phyloP scores from a whole-genome alignment of 768 basidiomycete genomes.

The Trichaptum fuscoviolaceum region DNA sequence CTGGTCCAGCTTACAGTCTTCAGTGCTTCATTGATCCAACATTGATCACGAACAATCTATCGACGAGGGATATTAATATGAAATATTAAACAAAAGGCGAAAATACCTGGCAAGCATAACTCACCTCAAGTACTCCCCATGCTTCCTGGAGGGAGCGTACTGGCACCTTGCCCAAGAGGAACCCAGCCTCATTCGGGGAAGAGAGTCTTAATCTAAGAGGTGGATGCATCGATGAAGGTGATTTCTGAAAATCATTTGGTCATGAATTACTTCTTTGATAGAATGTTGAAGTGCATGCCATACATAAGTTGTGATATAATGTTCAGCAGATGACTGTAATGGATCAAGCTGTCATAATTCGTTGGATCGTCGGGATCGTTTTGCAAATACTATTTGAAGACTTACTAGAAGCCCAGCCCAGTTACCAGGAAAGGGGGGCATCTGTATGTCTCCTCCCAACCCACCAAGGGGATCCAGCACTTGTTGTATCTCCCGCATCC shows the following conservation, averaged over 20 bases:
- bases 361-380: constrained; percentile 15
- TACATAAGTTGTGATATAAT: constrained; percentile 67
- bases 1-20: constrained; percentile 51
- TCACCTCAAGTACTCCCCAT: constrained; percentile 70
- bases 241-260: constrained; percentile 37
- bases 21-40: constrained; percentile 77
- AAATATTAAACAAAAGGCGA: too few species aligned
- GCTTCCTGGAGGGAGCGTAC: constrained; percentile 70
- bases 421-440: constrained; percentile 46
- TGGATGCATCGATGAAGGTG: constrained; percentile 63
- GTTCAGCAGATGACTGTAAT: constrained; percentile 42
- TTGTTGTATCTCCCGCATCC: constrained; percentile 68
- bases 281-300: constrained; percentile 19
- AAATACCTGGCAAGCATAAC: constrained; percentile 12
- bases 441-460: constrained; percentile 34
- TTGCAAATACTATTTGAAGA: constrained; percentile 4
- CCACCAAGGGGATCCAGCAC: constrained; percentile 53
- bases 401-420: constrained; percentile 65
- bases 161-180: constrained; percentile 62
- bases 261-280: constrained; percentile 4
- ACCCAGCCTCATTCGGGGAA: constrained; percentile 72
- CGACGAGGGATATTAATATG: neutral
- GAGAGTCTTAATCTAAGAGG: constrained; percentile 62
- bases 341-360: constrained; percentile 48
- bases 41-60: constrained; percentile 76